Evolutionary conservation across 2,329 filamentous ascomycete species (phyloP), one percentile per base, ranked within the genome.

Genomic region (Xylaria sp.): DNA sequence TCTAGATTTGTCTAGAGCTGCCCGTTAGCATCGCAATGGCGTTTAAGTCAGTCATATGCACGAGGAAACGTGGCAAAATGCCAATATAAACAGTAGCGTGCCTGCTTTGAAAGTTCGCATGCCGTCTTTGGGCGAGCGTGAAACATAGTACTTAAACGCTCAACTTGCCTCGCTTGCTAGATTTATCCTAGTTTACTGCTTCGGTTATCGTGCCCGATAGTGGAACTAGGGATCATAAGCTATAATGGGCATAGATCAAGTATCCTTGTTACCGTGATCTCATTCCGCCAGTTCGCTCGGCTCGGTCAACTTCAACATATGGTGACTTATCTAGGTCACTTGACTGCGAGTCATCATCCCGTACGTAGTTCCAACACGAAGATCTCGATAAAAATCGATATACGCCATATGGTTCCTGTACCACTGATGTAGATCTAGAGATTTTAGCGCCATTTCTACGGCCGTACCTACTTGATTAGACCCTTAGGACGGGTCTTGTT

Each of bases 61-160:
- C 43, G 34, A 60, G 34, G 25, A 57, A 39, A 66, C 43, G 43
- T 63, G 36, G 52, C 30, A 13, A 50, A 39, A n/a, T 36, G 23
- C 32, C 23, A 20, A 36, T 52, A 23, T 41, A 13, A 34, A 25
- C 25, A 20, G 15, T 36, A 36, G 55, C 43, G 20, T 23, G 20
- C 36, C 25, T 55, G 45, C n/a, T 45, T 41, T 36, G 20, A 52
- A 52, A 60, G 45, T 66, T 48, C 18, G 32, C 46, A 39, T 58
- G 50, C 23, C 23, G n/a, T 25, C 34, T 30, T 52, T 57, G 50
- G 30, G 18, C 20, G n/a, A 25, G 45, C 20, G 43, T 65, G 36
- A 30, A 23, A 36, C 50, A 48, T 36, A 60, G 52, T 45, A 23
- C n/a, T n/a, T n/a, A n/a, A n/a, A n/a, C n/a, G n/a, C n/a, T n/a